Base-by-base conservation (phyloP, 495 filamentous ascomycete genomes). In the Tuber magnatum region DNA sequence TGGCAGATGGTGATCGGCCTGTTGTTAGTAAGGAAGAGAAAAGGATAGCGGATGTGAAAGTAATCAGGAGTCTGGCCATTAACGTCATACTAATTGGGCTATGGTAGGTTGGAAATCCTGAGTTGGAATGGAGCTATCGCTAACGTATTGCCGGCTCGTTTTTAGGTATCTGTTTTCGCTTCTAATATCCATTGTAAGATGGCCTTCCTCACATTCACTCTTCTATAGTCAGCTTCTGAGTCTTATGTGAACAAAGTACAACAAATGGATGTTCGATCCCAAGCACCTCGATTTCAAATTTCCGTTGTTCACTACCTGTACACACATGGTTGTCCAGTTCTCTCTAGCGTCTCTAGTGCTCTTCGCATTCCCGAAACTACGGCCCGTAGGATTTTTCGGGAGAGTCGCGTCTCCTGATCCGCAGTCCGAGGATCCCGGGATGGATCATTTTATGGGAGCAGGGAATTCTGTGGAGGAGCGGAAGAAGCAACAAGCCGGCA, bases 191-290 rank as follows among this genome's bases (percentile, higher is more conserved):
- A 89, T 99, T 73, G 93, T 97, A 88, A 87, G 92, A 86, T 46
- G 32, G 71, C 70, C 35, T 28, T 48, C 12, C 44, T 28, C 43
- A 16, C n/a, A 8, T 39, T 68, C 76, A 42, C 51, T 48, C 70
- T 48, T 28, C 70, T 3, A 77, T 41, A 28, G 46, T 20, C 35
- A 70, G 18, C 32, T 43, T 35, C 65, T 73, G 68, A 73, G 78
- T 69, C 75, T 78, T 43, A 71, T 44, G 0, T 20, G 41, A 43
- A 39, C 79, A 20, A 65, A 96, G 93, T 99, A 99, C 85, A 99
- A 99, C 86, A 98, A 97, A 87, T 98, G 96, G 96, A 99, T 99
- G 96, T 99, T 99, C 84, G 91, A 92, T 77, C 85, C 90, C 28
- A 89, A 91, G 71, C 90, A 93, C 73, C 88, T 94, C 77, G 88